Base-by-base conservation (phyloP, 306 rosid genomes). In the Corylus avellana region DNA sequence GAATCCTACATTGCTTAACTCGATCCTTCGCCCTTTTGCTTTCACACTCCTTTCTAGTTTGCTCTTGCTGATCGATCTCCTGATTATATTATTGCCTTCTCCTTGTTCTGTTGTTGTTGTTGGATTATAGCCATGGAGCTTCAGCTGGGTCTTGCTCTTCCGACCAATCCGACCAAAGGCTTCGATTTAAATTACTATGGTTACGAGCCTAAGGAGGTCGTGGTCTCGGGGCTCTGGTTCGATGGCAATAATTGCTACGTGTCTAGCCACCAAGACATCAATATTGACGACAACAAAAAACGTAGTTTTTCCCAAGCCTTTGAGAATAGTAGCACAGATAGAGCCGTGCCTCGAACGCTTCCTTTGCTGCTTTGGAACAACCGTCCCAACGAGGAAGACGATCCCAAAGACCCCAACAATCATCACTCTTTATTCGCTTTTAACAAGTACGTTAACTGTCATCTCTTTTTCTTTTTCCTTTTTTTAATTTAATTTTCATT, bases 141-240 rank as follows among this genome's bases (percentile, higher is more conserved):
- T 79, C 96, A 92, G 16, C 78, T 91, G 3, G 86, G 90, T 69
- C 95, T 92, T n/a, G 79, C 92, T 83, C 97, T 86, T 77, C 82
- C 93, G 2, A 42, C 51, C 61, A 53, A 42, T 16, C 70, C 82
- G 67, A 47, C 69, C 77, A 62, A 72, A 2, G 39, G 54, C 14
- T 77, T 87, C 55, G 77, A 88, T 70, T 49, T 78, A 16, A 82
- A 83, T 59, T 54, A 75, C 58, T 54, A 17, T 57, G 53, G 73
- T 58, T 47, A 18, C 44, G 72, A 84, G 1, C 11, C 76, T 17
- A 47, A 8, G 0, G 62, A 17, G 2, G n/a, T 32, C 12, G 61
- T 56, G 2, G 29, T 29, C 42, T 77, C 27, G 2, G 17, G 56
- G 50, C 53, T 51, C 1, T 46, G 8, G 18, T 11, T 22, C n/a